phyloP scores from a whole-genome alignment of 2,329 filamentous ascomycete genomes.

The Colletotrichum sp. region DNA sequence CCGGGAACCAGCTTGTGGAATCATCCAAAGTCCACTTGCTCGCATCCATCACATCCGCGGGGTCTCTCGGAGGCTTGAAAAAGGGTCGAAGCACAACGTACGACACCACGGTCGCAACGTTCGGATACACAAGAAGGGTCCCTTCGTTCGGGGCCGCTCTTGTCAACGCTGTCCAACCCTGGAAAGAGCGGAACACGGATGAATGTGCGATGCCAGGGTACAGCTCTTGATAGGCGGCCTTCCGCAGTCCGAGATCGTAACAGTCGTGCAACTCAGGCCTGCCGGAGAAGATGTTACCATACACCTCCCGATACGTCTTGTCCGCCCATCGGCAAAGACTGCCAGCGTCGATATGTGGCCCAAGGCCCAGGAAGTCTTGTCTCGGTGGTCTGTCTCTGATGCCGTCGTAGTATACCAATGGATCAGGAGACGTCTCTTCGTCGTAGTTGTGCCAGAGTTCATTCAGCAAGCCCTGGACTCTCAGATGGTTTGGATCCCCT shows the following conservation, averaged over 20 bases:
- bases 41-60: constrained; percentile 35
- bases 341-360: constrained; percentile 48
- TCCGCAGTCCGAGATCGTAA: constrained; percentile 39
- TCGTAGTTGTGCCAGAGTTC: constrained; percentile 38
- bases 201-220: constrained; percentile 41
- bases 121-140: constrained; percentile 42
- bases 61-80: constrained; percentile 35
- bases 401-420: constrained; percentile 42
- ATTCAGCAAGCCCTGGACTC: constrained; percentile 39
- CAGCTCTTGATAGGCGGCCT: constrained; percentile 34
- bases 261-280: constrained; percentile 37
- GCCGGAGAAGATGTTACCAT: constrained; percentile 39
- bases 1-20: constrained; percentile 37
- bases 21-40: constrained; percentile 38
- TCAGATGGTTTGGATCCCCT: constrained; percentile 39
- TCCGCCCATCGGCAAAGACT: constrained; percentile 47
- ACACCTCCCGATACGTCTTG: constrained; percentile 37
- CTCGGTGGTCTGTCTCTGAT: constrained; percentile 40
- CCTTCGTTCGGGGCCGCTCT: constrained; percentile 36
- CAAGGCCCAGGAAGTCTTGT: constrained; percentile 41
- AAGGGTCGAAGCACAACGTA: constrained; percentile 47
- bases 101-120: constrained; percentile 37
- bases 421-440: constrained; percentile 32
- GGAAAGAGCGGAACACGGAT: constrained; percentile 40
- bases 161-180: constrained; percentile 49